Percentiles rank a stretch among this genome's conserved stretches.
phyloP scores from a whole-genome alignment of 2,329 filamentous ascomycete genomes.

The Penicillium sclerotiorum region DNA sequence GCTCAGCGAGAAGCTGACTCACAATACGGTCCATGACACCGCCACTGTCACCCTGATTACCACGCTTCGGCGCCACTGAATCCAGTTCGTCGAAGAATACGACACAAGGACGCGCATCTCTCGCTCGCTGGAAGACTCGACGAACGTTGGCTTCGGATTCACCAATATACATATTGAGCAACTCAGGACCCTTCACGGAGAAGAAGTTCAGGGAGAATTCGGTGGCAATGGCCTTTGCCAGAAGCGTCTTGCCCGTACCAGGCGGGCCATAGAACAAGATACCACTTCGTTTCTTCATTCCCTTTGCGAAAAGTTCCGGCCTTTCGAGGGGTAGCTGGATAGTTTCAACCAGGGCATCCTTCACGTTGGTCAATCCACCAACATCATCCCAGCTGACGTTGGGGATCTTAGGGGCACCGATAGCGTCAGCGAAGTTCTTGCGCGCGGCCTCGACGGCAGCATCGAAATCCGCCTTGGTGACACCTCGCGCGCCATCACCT shows the following conservation, averaged over 20 bases:
- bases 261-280: constrained; percentile 98
- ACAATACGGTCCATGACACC: constrained; percentile 99
- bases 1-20: constrained; percentile 87
- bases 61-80: constrained; percentile 92
- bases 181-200: constrained; percentile 96
- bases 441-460: constrained; percentile 91
- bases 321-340: constrained; percentile 90
- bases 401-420: constrained; percentile 95
- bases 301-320: constrained; percentile 92
- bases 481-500: constrained; percentile 73
- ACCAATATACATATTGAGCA: constrained; percentile 99
- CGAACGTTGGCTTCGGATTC: constrained; percentile 99
- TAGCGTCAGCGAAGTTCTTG: constrained; percentile 97
- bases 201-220: constrained; percentile 99
- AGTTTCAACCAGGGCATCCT: constrained; percentile 95
- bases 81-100: constrained; percentile 99
- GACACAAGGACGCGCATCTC: constrained; percentile 93
- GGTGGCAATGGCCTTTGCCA: constrained; percentile 98
- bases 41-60: constrained; percentile 94
- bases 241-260: constrained; percentile 98
- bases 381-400: constrained; percentile 97
- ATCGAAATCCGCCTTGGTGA: constrained; percentile 85
- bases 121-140: constrained; percentile 98
- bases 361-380: constrained; percentile 88
- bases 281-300: constrained; percentile 98